Base-by-base conservation (phyloP, 805 yeast genomes). In the Hanseniaspora meyeri region DNA sequence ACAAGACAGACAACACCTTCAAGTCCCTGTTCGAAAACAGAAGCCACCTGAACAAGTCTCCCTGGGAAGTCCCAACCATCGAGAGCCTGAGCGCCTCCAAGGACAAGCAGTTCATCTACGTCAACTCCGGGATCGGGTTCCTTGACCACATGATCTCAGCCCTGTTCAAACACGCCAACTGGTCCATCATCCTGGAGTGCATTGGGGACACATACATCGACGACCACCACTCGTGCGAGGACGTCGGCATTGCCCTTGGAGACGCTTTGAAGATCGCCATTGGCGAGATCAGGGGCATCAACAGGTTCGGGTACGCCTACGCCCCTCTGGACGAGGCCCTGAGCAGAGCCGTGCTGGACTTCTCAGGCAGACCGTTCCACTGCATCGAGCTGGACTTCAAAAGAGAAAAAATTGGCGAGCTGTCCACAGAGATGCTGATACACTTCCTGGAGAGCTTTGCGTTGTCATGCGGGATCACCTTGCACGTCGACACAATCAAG, bases 81-180 rank as follows among this genome's bases (percentile, higher is more conserved):
- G 66, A 65, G 14, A 68, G 63, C 12, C 73, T 72, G 38, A 84
- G 80, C 64, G 95, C 95, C 24, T 66, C 83, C 24, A 95, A 88
- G 65, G 66, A 76, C 24, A 80, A 95, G 7, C 97, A 91, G 69
- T 73, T 77, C 10, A 89, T 93, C 59, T 74, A 81, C 36, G 81
- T 93, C 52, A 85, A 87, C 64, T 85, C 97, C 0, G 98, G 98
- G 54, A 79, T 93, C 56, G 98, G 97, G 0, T 93, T 93, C 67
- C 72, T 91, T 58, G 97, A 93, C 72, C 98, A 93, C 70, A 93
- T 93, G 98, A 74, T 93, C 49, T 96, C 91, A 65, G 98, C 98
- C 0, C 74, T 93, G 63, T 96, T 97, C 42, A 93, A 93, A 66
- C 98, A 93, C 70, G 76, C 95, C 0, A 97, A 97, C 17, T 93